phyloP scores from a whole-genome alignment of 2,329 filamentous ascomycete genomes.

The Rhytidhysteron rufulum region DNA sequence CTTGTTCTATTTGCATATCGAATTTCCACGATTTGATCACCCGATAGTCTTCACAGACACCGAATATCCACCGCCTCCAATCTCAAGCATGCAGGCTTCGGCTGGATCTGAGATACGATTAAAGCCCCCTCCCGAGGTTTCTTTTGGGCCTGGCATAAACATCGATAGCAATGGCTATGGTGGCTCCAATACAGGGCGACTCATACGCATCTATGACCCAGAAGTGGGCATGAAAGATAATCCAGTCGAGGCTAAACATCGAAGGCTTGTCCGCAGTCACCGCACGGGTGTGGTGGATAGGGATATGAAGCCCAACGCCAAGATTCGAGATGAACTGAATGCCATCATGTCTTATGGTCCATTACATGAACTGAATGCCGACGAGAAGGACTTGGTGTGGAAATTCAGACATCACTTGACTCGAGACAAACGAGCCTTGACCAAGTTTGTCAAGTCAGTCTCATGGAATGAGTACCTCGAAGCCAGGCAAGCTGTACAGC shows the following conservation, averaged over 20 bases:
- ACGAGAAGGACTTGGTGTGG: conserved; percentile 96
- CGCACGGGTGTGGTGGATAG: conserved; percentile 92
- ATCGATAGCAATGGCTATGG: conserved; percentile 56
- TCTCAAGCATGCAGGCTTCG: conserved; percentile 69
- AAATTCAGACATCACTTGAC: conserved; percentile 94
- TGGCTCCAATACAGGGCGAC: conserved; percentile 51
- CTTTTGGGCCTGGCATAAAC: conserved; percentile 85
- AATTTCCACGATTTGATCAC: conserved; percentile 92
- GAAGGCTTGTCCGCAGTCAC: conserved; percentile 84
- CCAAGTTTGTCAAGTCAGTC: conserved; percentile 97
- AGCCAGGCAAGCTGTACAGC: conserved; percentile 81
- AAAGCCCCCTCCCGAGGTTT: conserved; percentile 82
- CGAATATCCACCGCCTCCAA: conserved; percentile 80
- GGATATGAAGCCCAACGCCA: conserved; percentile 92
- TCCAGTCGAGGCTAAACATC: conserved; percentile 91
- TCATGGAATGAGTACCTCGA: conserved; percentile 87
- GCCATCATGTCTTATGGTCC: conserved; percentile 88
- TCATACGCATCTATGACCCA: conserved; percentile 88
- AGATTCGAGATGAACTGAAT: conserved; percentile 91
- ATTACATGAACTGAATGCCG: conserved; percentile 78
- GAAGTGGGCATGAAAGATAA: conserved; percentile 88
- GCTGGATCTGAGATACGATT: conserved; percentile 62
- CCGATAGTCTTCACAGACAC: conserved; percentile 92
- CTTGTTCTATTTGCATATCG: conserved; percentile 80
- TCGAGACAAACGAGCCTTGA: conserved; percentile 79